A percentile compares a stretch with the other conserved stretches of the same genome.
phyloP scores from a whole-genome alignment of 2,329 filamentous ascomycete genomes.

The Diaporthe longicolla region DNA sequence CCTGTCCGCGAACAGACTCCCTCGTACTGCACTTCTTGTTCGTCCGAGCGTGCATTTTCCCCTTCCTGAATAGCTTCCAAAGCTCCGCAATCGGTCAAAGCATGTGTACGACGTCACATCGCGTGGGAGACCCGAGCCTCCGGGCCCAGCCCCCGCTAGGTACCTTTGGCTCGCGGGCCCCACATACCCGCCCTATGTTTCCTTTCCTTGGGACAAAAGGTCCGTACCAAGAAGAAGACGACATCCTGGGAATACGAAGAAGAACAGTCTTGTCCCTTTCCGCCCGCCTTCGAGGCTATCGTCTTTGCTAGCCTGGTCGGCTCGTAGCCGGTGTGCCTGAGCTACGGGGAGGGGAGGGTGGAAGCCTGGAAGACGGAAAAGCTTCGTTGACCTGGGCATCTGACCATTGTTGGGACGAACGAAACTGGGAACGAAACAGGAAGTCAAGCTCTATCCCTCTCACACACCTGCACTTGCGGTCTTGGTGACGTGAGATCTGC shows the following conservation, averaged over 20 bases:
- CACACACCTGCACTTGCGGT: not conserved
- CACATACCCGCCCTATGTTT: not conserved
- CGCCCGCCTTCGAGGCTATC: not conserved
- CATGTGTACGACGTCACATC: conserved; percentile 14
- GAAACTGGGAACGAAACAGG: conserved; percentile 11
- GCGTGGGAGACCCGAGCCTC: conserved; percentile 17
- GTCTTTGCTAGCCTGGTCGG: not conserved
- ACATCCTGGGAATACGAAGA: conserved; percentile 22
- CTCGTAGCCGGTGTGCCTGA: not conserved
- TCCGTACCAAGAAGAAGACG: not conserved
- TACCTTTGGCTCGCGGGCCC: not conserved
- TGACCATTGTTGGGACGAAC: conserved; percentile 27
- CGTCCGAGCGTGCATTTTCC: conserved; percentile 5
- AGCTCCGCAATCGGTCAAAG: conserved; percentile 2
- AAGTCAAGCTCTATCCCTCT: not conserved
- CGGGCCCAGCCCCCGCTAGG: conserved; percentile 27
- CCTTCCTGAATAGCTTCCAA: not conserved
- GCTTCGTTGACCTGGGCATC: conserved; percentile 10
- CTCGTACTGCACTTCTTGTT: not conserved
- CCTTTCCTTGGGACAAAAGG: not conserved
- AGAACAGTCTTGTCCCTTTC: not conserved
- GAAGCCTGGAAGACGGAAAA: conserved; percentile 4
- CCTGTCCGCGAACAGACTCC: conserved; percentile 22
- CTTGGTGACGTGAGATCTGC: conserved; percentile 31
- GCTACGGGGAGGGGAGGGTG: not conserved